A percentile compares a stretch with the other conserved stretches of the same genome.
Conservation (phyloP, 371 early-diverging fungal genomes). For the Mortierella sp. region DNA sequence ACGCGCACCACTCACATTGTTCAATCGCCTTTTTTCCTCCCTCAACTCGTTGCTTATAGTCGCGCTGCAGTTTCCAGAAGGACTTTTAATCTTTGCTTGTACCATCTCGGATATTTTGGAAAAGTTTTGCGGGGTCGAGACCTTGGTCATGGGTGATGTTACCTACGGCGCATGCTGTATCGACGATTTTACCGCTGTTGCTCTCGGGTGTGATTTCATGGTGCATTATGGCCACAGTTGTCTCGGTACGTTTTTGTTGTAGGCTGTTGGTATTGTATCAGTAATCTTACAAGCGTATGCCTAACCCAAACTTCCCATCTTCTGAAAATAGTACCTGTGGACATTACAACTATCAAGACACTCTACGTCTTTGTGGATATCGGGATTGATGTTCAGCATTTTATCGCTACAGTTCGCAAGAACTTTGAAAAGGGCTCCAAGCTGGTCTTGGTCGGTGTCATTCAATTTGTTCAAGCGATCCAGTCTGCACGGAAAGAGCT, state of each 20-base stretch:
- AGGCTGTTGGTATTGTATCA: too few relatives aligned
- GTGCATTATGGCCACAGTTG: conserved; percentile 99
- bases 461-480: conserved; percentile 96
- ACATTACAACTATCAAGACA: conserved; percentile 94
- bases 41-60: conserved; percentile 64
- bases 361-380: conserved; percentile 99
- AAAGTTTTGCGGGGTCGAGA: conserved; percentile 91
- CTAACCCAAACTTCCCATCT: not conserved
- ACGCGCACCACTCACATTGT: not conserved
- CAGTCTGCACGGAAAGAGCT: conserved; percentile 80
- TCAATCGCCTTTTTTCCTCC: not conserved
- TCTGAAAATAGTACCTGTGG: conserved; percentile 87
- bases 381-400: conserved; percentile 95
- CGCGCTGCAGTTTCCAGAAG: conserved; percentile 99
- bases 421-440: conserved; percentile 84
- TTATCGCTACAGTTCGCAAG: conserved; percentile 87
- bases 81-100: conserved; percentile 96
- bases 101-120: conserved; percentile 93
- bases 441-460: conserved; percentile 94
- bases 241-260: conserved; percentile 68
- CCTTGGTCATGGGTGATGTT: conserved; percentile 99
- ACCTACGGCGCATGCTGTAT: conserved; percentile 99
- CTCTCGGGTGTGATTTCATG: conserved; percentile 97
- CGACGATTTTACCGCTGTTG: conserved; percentile 96
- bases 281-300: not conserved